Conservation (phyloP, 768 basidiomycete genomes). For the Cystofilobasidium macerans region DNA sequence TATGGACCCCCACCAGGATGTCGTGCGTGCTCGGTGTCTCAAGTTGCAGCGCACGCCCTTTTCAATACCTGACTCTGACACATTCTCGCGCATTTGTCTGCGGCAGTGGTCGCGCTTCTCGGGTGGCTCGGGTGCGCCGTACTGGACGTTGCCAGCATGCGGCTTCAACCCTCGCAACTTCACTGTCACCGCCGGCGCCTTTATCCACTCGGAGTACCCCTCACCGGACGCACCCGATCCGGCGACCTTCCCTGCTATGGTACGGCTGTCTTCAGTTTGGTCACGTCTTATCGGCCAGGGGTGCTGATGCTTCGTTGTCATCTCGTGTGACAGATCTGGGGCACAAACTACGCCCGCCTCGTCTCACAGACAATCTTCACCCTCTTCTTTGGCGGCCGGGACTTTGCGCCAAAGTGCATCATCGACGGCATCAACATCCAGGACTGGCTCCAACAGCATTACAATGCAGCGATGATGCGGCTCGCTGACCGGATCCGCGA, state of each 20-base stretch:
- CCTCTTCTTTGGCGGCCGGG: too few species aligned
- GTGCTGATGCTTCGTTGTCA: not conserved
- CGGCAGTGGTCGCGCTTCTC: conserved; percentile 26
- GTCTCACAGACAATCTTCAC: conserved; percentile 82
- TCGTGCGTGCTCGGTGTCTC: conserved; percentile 46
- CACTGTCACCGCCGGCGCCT: conserved; percentile 70
- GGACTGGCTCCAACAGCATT: conserved; percentile 70
- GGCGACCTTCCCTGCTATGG: conserved; percentile 70
- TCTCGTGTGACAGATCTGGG: conserved; percentile 53
- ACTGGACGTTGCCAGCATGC: conserved; percentile 22
- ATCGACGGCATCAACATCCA: too few species aligned
- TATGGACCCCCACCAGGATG: conserved; percentile 94
- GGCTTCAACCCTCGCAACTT: conserved; percentile 45
- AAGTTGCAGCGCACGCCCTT: not conserved
- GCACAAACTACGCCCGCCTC: conserved; percentile 85
- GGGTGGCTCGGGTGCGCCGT: conserved; percentile 23
- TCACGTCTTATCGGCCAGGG: not conserved
- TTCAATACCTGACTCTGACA: too few species aligned
- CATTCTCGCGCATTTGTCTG: not conserved
- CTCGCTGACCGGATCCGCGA: conserved; percentile 64
- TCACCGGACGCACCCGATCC: conserved; percentile 54
- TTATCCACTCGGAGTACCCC: conserved; percentile 83
- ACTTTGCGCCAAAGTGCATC: too few species aligned
- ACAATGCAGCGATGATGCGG: conserved; percentile 58
- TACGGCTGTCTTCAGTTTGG: not conserved